phyloP scores from a whole-genome alignment of 148 eudicot species.

The Persicaria maculosa region DNA sequence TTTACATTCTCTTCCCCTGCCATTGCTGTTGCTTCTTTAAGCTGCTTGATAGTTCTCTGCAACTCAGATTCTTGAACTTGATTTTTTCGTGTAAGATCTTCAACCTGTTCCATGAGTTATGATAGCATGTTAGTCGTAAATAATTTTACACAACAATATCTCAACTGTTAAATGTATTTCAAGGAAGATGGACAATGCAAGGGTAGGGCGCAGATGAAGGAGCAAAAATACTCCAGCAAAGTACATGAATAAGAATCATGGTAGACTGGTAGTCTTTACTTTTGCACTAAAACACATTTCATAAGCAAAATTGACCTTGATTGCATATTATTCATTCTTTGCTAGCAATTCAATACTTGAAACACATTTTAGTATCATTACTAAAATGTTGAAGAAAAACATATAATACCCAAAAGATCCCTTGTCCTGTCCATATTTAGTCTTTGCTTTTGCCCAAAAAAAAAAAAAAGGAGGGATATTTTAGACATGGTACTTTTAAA shows the following conservation, averaged over 20 bases:
- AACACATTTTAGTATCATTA: background rate
- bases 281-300: no score
- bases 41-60: slow-evolving; percentile 45
- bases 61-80: slow-evolving; percentile 56
- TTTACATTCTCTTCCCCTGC: slow-evolving; percentile 55
- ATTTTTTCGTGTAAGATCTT: slow-evolving; percentile 51
- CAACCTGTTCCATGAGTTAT: slow-evolving; percentile 37
- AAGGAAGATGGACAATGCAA: background rate
- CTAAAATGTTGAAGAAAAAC: background rate
- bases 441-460: background rate
- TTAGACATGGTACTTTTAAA: background rate
- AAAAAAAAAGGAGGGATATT: background rate
- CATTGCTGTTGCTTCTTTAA: slow-evolving; percentile 44
- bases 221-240: background rate
- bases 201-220: background rate
- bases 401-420: background rate
- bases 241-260: background rate
- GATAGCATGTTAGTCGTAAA: background rate
- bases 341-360: background rate
- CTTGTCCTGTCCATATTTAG: background rate
- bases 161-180: background rate
- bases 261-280: background rate
- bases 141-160: background rate
- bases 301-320: no score
- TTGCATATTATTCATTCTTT: background rate